Conservation (phyloP, 306 rosid species). For the Hippophae gyantsensis region DNA sequence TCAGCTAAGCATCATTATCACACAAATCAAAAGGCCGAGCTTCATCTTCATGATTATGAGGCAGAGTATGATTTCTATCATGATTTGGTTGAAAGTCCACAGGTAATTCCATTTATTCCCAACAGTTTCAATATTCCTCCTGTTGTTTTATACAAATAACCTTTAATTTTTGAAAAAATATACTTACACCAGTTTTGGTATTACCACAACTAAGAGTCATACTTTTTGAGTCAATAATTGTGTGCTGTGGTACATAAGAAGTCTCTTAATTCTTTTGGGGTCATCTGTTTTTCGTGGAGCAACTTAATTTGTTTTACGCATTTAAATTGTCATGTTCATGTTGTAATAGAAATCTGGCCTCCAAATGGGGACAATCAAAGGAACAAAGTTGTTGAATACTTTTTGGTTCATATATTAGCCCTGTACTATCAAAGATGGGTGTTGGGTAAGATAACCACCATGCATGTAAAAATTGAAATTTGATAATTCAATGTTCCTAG, state of each 20-base stretch:
- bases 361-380: slow-evolving; percentile 5
- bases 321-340: slow-evolving; percentile 20
- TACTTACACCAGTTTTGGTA: neutral
- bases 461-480: slow-evolving; percentile 38
- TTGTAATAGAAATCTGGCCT: neutral
- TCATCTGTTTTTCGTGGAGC: slow-evolving; percentile 10
- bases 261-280: neutral
- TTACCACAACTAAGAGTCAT: too few species aligned
- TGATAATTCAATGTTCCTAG: slow-evolving; percentile 17
- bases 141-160: slow-evolving; percentile 62
- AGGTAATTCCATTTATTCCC: slow-evolving; percentile 60
- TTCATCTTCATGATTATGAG: slow-evolving; percentile 82
- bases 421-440: slow-evolving; percentile 37
- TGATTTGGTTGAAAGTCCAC: slow-evolving; percentile 50
- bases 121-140: slow-evolving; percentile 69
- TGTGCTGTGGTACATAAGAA: too few species aligned
- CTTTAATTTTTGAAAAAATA: too few species aligned
- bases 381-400: slow-evolving; percentile 17
- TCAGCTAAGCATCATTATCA: slow-evolving; percentile 89
- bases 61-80: slow-evolving; percentile 79
- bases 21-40: slow-evolving; percentile 82
- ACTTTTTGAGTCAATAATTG: too few species aligned
- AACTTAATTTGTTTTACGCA: slow-evolving; percentile 9
- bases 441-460: slow-evolving; percentile 23
- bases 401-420: slow-evolving; percentile 15